A percentile compares a stretch with the other conserved stretches of the same genome.
Conservation (phyloP, 139 green algal species). For the Closterium sp. region DNA sequence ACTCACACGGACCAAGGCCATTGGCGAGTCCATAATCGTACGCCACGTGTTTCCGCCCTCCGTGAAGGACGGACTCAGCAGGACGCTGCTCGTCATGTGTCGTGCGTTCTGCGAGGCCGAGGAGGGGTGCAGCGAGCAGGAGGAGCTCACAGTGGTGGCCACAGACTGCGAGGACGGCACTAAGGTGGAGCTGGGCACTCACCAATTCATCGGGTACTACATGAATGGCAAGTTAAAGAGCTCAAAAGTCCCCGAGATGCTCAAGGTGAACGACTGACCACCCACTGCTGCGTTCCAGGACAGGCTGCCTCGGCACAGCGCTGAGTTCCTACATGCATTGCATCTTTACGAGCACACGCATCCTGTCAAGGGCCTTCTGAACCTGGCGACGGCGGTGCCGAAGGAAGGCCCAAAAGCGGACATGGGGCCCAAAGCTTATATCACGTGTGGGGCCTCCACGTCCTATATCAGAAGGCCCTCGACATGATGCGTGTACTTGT, state of each 20-base stretch:
- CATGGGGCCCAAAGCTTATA: slow-evolving; percentile 75
- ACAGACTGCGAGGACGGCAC: slow-evolving; percentile 41
- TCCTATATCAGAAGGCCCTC: slow-evolving; percentile 63
- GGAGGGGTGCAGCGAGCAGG: background rate
- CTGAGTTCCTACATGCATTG: slow-evolving; percentile 32
- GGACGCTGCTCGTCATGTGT: slow-evolving; percentile 47
- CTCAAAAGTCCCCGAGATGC: slow-evolving; percentile 56
- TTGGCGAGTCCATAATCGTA: slow-evolving; percentile 49
- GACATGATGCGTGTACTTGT: slow-evolving; percentile 60
- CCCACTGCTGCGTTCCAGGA: slow-evolving; percentile 51
- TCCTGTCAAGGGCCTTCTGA: slow-evolving; percentile 57
- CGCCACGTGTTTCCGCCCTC: background rate
- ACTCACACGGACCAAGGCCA: too few species aligned
- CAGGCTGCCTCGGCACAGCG: slow-evolving; percentile 37
- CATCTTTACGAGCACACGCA: slow-evolving; percentile 60
- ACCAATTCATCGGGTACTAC: slow-evolving; percentile 39
- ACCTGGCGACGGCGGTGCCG: too few species aligned
- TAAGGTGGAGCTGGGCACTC: slow-evolving; percentile 44
- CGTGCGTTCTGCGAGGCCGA: slow-evolving; percentile 31
- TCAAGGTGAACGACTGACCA: slow-evolving; percentile 90
- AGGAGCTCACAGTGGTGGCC: slow-evolving; percentile 27
- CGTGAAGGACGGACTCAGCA: slow-evolving; percentile 32
- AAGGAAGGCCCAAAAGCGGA: too few species aligned
- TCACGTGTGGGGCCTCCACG: slow-evolving; percentile 55
- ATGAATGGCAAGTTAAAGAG: too few species aligned